Percentiles rank a stretch among this genome's conserved stretches.
These are phyloP conservation scores for Talaromyces sp. DNA, from an alignment of 2,329 filamentous ascomycete genomes.

Conservation along the genomic window DNA sequence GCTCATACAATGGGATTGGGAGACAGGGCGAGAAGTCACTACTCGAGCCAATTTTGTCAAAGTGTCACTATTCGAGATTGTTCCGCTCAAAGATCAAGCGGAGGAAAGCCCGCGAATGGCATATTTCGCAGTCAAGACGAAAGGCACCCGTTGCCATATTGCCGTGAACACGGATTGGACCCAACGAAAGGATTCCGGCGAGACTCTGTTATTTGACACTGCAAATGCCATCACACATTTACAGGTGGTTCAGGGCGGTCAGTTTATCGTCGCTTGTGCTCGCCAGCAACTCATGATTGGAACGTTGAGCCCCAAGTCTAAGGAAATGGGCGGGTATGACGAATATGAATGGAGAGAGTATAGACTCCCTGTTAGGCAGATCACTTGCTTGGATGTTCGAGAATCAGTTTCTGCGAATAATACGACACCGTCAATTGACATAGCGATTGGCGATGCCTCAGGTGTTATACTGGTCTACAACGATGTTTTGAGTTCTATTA, in stretches of 20 bases:
- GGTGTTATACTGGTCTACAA: conserved; percentile 80
- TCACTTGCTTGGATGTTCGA: conserved; percentile 65
- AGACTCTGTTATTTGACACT: conserved; percentile 30
- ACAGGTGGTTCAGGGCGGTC: conserved; percentile 30
- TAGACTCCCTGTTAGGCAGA: conserved; percentile 52
- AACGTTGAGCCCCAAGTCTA: conserved; percentile 34
- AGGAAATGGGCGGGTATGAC: conserved; percentile 33
- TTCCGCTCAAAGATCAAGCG: conserved; percentile 21
- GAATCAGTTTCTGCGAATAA: conserved; percentile 27
- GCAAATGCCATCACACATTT: conserved; percentile 29
- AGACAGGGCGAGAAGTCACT: conserved; percentile 42
- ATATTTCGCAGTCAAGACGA: conserved; percentile 38
- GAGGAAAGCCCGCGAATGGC: conserved; percentile 28
- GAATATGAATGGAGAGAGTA: conserved; percentile 55
- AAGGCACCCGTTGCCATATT: conserved; percentile 22
- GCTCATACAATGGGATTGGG: conserved; percentile 59
- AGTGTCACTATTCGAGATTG: conserved; percentile 31
- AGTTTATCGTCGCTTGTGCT: conserved; percentile 38
- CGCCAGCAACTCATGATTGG: conserved; percentile 58
- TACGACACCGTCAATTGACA: conserved; percentile 54
- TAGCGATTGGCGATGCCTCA: conserved; percentile 71
- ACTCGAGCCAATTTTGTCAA: conserved; percentile 43
- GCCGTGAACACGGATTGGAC: conserved; percentile 31
- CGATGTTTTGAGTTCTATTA: conserved; percentile 62
- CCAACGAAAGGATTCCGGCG: conserved; percentile 19